These are phyloP conservation scores for Isoetes engelmannii DNA, from an alignment of 83 land plant genomes.

Conservation along the genomic window DNA sequence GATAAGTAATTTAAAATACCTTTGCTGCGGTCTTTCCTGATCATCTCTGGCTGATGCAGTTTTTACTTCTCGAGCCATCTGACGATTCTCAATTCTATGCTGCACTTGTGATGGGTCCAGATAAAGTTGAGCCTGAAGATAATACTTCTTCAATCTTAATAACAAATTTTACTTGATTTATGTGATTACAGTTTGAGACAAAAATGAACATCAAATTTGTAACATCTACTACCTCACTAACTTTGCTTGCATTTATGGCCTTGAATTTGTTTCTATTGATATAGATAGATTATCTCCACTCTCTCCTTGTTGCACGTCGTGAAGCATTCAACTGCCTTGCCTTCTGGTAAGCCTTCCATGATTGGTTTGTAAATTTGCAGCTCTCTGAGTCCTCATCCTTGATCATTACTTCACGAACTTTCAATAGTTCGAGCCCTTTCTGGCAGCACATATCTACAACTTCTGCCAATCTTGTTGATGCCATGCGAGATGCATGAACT, in stretches of 20 bases:
- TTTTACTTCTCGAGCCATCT: too few relatives aligned
- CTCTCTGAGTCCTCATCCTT: constrained; percentile 1
- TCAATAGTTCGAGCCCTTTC: neutral
- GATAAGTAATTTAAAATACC: neutral
- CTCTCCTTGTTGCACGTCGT: neutral
- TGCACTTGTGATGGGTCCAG: too few relatives aligned
- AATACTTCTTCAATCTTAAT: too few relatives aligned
- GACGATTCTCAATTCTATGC: too few relatives aligned
- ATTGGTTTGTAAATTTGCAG: neutral
- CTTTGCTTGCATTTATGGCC: too few relatives aligned
- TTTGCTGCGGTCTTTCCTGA: neutral
- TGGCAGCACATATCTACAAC: constrained; percentile 6
- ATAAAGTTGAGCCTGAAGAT: too few relatives aligned
- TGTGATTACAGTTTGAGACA: too few relatives aligned
- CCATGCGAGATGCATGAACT: neutral
- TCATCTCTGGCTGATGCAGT: neutral
- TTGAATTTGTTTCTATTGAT: neutral
- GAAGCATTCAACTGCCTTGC: neutral
- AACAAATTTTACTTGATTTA: too few relatives aligned
- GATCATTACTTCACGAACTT: neutral
- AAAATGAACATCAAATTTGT: too few relatives aligned
- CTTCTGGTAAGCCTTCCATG: neutral
- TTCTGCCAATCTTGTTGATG: constrained; percentile 1
- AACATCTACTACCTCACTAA: too few relatives aligned
- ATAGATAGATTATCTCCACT: neutral